Base-by-base conservation (phyloP, 1,284 basidiomycete species). In the Fistulina hepatica region DNA sequence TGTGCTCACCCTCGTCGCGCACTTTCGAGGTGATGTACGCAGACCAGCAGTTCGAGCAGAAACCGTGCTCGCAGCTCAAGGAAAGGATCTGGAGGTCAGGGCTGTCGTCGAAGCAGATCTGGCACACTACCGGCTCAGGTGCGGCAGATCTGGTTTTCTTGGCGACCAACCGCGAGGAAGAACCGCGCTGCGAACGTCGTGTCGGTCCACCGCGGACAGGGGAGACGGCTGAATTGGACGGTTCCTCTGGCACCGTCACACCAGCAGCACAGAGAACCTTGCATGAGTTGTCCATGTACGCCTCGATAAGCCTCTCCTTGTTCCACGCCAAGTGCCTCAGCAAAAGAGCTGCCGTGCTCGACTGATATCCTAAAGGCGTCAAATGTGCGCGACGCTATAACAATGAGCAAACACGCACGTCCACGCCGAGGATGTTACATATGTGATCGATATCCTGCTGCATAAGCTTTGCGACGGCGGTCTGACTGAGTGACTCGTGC, bases 231-330 rank as follows among this genome's bases (percentile, higher is more conserved):
- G 55, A 51, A 22, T 57, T 44, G 3, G 59, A 46, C 9, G 60
- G 52, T 11, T 58, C 52, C 42, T 64, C 64, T 31, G 57, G 62
- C 35, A 55, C 59, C 47, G 47, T 57, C 46, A 55, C 60, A 2
- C 91, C 92, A 1, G 90, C 86, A 6, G 76, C 72, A 17, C 73
- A 67, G 27, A 81, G 73, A 4, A 91, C 71, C 7, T 65, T 61
- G 12, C 76, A 68, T 1, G 86, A 72, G 46, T 88, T 83, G 51
- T 92, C 91, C 88, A 93, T 92, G 61, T 89, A 95, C 56, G 83
- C 81, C 65, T 95, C 89, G 46, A 89, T 88, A n/a, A 97, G 73
- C 42, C 81, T 81, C 60, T 98, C 94, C 54, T 89, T 88, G 69
- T 98, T 97, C 94, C 94, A 98, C 33, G 72, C 69, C 66, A 85